Evolutionary conservation across 768 basidiomycete species (phyloP), one percentile per base, ranked within the genome.

Genomic region (Podaxis sp.): DNA sequence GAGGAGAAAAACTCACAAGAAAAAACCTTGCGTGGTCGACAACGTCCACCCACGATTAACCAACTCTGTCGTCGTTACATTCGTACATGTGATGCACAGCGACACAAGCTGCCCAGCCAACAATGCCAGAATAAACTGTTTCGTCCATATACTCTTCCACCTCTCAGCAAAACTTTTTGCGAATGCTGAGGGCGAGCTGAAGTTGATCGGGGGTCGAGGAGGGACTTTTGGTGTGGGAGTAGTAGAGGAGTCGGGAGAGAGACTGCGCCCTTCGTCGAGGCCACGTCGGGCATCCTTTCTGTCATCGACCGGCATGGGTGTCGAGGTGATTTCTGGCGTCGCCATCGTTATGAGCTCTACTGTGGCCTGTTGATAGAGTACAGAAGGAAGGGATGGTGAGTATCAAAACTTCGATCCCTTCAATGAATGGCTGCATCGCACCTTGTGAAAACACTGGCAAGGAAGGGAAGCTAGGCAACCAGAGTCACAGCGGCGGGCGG

Each of bases 71-170:
- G 93, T 95, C 40, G 90, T 90, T 28, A 94, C 88, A 69, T 89
- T 95, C 58, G 93, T 95, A 73, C 89, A 92, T 13, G 92, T 94
- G 61, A 95, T 95, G 72, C 93, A 95, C 57, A 95, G 71, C 56
- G 93, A 93, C 38, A 94, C 87, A 33, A 94, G 72, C 73, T 95
- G 93, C 12, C 93, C 93, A 2, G 89, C 87, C 28, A 93, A 58
- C 39, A 95, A 72, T 22, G 88, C 84, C 33, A 90, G 77, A 8
- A 84, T 71, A 73, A 95, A 93, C 11, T 86, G 84, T 59, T 78
- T 81, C 8, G 92, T 93, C 90, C 92, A 95, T 3, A 94, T 67
- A 69, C 91, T 92, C 68, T 73, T 82, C 79, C 89, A 89, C 40
- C 92, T 82, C 12, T 74, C 75, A 67, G 77, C 81, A 44, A 87